phyloP scores from a whole-genome alignment of 148 eudicot species.

The Heliamphora exappendiculata region DNA sequence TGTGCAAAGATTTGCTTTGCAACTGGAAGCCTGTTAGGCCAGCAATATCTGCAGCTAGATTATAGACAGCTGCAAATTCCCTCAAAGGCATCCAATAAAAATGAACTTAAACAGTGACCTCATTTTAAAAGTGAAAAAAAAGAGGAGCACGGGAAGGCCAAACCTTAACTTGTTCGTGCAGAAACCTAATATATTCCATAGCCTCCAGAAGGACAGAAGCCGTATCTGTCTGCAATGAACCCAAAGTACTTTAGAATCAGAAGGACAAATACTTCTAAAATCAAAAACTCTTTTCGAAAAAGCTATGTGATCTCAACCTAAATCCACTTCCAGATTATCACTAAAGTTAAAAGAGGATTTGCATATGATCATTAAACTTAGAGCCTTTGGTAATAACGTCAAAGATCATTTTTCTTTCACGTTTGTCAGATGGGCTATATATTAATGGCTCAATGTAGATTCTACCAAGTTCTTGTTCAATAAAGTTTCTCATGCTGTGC shows the following conservation, averaged over 20 bases:
- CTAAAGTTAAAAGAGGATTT: background rate
- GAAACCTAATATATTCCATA: slow-evolving; percentile 70
- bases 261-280: background rate
- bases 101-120: background rate
- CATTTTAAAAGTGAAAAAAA: slow-evolving; percentile 1
- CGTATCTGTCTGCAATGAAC: slow-evolving; percentile 77
- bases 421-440: background rate
- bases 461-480: background rate
- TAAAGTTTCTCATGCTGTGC: background rate
- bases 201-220: slow-evolving; percentile 89
- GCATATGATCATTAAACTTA: background rate
- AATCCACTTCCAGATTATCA: background rate
- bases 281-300: background rate
- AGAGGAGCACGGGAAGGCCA: slow-evolving; percentile 1
- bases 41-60: background rate
- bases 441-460: background rate
- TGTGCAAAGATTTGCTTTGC: background rate
- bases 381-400: background rate
- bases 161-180: slow-evolving; percentile 94
- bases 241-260: slow-evolving; percentile 12
- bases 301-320: background rate
- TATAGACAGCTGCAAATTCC: background rate
- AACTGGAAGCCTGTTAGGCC: background rate
- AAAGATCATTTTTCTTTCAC: background rate
- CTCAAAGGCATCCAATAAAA: background rate